Conservation (phyloP, 345 rosid genomes). For the Reutealis trisperma region DNA sequence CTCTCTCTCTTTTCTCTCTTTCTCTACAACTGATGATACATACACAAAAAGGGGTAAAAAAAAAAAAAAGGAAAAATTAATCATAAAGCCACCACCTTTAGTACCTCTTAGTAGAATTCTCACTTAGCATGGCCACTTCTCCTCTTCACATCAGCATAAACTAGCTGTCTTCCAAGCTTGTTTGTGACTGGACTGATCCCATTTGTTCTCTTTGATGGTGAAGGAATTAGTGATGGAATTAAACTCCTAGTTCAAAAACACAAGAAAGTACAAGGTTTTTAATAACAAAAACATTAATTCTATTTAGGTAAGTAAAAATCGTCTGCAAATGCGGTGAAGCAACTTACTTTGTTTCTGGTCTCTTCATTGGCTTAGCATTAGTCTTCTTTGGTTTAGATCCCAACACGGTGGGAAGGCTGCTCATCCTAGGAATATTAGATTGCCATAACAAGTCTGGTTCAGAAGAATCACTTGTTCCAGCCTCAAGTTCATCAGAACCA, state of each 20-base stretch:
- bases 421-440: slow-evolving; percentile 45
- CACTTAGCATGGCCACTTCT: slow-evolving; percentile 57
- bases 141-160: slow-evolving; percentile 51
- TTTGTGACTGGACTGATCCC: slow-evolving; percentile 37
- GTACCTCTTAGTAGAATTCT: slow-evolving; percentile 21
- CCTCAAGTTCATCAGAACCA: slow-evolving; percentile 35
- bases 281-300: too few species aligned
- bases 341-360: slow-evolving; percentile 43
- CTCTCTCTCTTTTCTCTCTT: neutral
- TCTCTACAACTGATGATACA: slow-evolving; percentile 23
- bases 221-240: slow-evolving; percentile 70
- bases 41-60: slow-evolving; percentile 19
- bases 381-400: slow-evolving; percentile 39
- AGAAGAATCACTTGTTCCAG: slow-evolving; percentile 47
- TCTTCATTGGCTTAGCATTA: slow-evolving; percentile 8
- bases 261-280: neutral
- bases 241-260: slow-evolving; percentile 48
- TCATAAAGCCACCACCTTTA: slow-evolving; percentile 17
- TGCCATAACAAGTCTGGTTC: slow-evolving; percentile 69
- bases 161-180: slow-evolving; percentile 39
- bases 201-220: slow-evolving; percentile 56
- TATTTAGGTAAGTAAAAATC: neutral
- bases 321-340: neutral
- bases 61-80: neutral
- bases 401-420: slow-evolving; percentile 39